Evolutionary conservation across 148 eudicot genomes (phyloP).

Genomic region (Salicornia ramosissima): DNA sequence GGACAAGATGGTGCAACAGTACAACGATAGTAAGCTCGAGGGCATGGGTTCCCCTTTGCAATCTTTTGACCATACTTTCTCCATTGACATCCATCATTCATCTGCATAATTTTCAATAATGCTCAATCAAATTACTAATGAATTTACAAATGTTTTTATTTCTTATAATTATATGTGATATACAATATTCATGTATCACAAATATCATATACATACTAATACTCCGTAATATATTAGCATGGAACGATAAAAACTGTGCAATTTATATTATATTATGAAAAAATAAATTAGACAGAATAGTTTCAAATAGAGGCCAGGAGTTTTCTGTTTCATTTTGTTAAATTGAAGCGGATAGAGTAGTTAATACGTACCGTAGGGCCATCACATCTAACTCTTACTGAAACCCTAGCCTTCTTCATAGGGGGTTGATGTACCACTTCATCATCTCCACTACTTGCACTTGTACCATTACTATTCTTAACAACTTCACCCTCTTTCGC

Average conservation of each 20-base stretch:
- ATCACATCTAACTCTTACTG: slow-evolving; percentile 82
- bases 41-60: slow-evolving; percentile 88
- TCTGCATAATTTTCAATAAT: slow-evolving; percentile 31
- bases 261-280: too few relatives aligned
- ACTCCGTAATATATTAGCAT: too few relatives aligned
- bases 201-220: too few relatives aligned
- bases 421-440: slow-evolving; percentile 64
- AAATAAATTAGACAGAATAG: too few relatives aligned
- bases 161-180: too few relatives aligned
- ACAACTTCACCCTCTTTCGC: slow-evolving; percentile 33
- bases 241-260: too few relatives aligned
- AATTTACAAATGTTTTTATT: too few relatives aligned
- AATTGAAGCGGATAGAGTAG: too few relatives aligned
- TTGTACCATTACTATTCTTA: slow-evolving; percentile 29
- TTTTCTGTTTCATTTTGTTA: too few relatives aligned
- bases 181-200: too few relatives aligned
- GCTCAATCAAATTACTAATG: background rate
- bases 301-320: too few relatives aligned
- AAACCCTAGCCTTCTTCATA: slow-evolving; percentile 76
- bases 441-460: slow-evolving; percentile 46
- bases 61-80: slow-evolving; percentile 90
- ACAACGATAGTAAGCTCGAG: slow-evolving; percentile 87
- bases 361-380: slow-evolving; percentile 76
- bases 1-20: slow-evolving; percentile 78
- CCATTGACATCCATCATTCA: slow-evolving; percentile 97